A percentile compares a stretch with the other conserved stretches of the same genome.
These are phyloP conservation scores for Tulasnella sp. DNA, from an alignment of 768 basidiomycete species.

Conservation along the genomic window DNA sequence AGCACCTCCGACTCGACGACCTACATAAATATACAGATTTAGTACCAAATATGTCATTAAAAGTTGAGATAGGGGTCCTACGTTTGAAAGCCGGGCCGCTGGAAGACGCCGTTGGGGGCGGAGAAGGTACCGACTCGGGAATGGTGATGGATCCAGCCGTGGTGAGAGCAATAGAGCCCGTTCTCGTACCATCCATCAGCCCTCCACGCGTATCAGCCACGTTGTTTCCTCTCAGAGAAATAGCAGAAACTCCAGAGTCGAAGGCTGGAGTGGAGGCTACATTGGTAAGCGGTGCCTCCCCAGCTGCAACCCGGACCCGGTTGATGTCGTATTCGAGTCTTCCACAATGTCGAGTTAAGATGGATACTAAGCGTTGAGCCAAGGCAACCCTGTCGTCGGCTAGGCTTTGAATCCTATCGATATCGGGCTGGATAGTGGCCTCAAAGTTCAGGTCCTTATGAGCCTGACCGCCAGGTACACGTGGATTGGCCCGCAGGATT, in stretches of 20 bases:
- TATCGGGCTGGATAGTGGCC: constrained; percentile 18
- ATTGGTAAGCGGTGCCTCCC: background rate
- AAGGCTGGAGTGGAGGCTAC: background rate
- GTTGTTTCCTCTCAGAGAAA: constrained; percentile 5
- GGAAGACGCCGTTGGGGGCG: background rate
- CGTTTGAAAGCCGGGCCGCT: constrained; percentile 7
- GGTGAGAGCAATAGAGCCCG: background rate
- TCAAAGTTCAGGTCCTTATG: constrained; percentile 13
- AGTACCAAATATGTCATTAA: background rate
- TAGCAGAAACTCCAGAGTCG: constrained; percentile 24
- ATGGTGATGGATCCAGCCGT: background rate
- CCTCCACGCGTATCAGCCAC: background rate
- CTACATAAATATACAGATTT: background rate
- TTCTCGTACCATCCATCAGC: background rate
- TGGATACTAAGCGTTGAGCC: constrained; percentile 16
- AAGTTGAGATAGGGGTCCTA: background rate
- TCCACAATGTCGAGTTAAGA: constrained; percentile 36
- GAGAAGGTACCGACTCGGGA: constrained; percentile 1
- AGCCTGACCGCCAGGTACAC: constrained; percentile 2
- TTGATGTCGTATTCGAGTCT: constrained; percentile 39
- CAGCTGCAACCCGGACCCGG: constrained; percentile 16
- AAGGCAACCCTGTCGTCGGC: constrained; percentile 22
- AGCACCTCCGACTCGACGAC: background rate
- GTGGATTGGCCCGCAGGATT: constrained; percentile 16
- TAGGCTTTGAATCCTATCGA: constrained; percentile 22